phyloP scores from a whole-genome alignment of 2,329 filamentous ascomycete genomes.

The Talaromyces pinophilus region DNA sequence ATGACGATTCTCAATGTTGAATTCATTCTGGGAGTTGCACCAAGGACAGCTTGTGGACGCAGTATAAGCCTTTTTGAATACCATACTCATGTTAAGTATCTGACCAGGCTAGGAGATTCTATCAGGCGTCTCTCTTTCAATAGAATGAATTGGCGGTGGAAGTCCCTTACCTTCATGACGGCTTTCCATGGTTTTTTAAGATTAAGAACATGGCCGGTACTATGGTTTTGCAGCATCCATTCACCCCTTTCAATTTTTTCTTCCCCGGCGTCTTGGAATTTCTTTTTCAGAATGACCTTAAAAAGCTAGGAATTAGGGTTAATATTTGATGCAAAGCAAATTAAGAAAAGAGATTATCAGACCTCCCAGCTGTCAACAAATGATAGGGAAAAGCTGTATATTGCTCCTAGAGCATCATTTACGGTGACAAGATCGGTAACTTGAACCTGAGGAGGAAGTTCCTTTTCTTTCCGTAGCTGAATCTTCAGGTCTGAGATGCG shows the following conservation, averaged over 20 bases:
- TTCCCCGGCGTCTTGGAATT: neutral
- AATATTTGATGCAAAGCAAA: neutral
- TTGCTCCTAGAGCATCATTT: constrained; percentile 5
- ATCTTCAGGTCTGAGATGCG: neutral
- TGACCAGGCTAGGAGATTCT: neutral
- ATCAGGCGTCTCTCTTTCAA: no score
- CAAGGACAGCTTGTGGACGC: constrained; percentile 1
- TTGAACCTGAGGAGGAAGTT: neutral
- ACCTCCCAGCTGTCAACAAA: constrained; percentile 15
- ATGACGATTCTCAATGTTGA: neutral
- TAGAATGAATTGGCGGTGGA: no score
- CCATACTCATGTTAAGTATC: constrained; percentile 17
- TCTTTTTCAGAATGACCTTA: neutral
- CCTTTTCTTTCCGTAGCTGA: neutral
- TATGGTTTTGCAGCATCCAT: constrained; percentile 2
- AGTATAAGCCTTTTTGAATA: neutral
- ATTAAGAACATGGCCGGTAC: neutral
- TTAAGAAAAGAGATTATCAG: neutral
- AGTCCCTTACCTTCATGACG: neutral
- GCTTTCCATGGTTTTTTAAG: constrained; percentile 8
- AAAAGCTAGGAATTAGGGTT: neutral
- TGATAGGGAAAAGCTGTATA: neutral
- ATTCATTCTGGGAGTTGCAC: constrained; percentile 3
- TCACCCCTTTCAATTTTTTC: neutral
- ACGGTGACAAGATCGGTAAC: constrained; percentile 2